Base-by-base conservation (phyloP, 257 asterid genomes). In the Solanum habrochaites region DNA sequence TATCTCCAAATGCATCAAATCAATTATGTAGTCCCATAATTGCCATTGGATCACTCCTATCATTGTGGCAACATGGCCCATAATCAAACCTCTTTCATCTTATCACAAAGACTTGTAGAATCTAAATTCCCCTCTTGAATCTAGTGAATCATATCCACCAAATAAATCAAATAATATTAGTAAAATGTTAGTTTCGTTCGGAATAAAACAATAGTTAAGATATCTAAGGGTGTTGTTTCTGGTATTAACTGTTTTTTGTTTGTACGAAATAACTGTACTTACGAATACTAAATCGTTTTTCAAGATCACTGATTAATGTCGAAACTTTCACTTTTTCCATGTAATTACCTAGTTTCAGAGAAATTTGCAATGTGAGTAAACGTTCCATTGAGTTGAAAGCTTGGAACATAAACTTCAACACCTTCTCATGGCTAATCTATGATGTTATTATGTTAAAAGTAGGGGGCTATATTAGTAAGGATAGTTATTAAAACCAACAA, bases 311-410 rank as follows among this genome's bases (percentile, higher is more conserved):
- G 35, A 32, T 32, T 32, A 5, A 3, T 32, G 35, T 32, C 35
- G 35, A 32, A 32, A 32, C 35, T 32, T 32, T 4, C 3, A 32
- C 35, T n/a, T 32, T 32, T 32, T 32, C 35, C 35, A 32, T 4
- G 1, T n/a, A n/a, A 32, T 32, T 32, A 32, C 35, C 35, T 32
- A 40, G n/a, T 49, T 69, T 90, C 90, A 27, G 86, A 52, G 87
- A 88, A 56, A 91, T 70, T 32, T 92, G 94, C 83, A 93, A 16
- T n/a, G 56, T 58, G 94, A 91, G 85, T 74, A n/a, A n/a, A 32
- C 5, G 4, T 87, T 52, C 92, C 95, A 87, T 66, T 83, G 64
- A 88, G 77, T n/a, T 88, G 37, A 87, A 93, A 93, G 39, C 15
- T 90, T 9, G 96, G 71, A 47, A 39, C 10, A 89, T 83, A n/a